Conservation (phyloP, 1,284 basidiomycete species). For the Phellinidium pouzarii region DNA sequence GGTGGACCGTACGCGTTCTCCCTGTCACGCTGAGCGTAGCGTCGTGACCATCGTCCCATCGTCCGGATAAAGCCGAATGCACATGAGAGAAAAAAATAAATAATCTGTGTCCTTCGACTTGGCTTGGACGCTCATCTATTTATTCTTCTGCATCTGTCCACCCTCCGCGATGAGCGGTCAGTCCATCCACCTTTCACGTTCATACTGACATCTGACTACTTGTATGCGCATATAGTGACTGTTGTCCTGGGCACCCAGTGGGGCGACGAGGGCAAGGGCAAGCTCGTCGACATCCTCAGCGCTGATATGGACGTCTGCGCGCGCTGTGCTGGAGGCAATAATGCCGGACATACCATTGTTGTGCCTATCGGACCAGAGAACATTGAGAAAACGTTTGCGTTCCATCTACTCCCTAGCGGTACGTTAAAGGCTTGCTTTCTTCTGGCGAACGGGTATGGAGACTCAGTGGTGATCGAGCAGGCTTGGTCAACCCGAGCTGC, state of each 20-base stretch:
- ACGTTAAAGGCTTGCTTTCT: constrained; percentile 26
- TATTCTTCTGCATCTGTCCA: background rate
- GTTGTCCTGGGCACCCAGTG: constrained; percentile 87
- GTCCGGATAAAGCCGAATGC: background rate
- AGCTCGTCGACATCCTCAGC: constrained; percentile 89
- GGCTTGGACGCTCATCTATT: background rate
- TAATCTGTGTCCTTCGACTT: background rate
- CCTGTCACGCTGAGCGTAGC: too few relatives aligned
- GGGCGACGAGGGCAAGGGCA: constrained; percentile 96
- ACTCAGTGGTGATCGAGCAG: constrained; percentile 33
- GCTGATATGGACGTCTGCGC: constrained; percentile 91
- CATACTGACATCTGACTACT: background rate
- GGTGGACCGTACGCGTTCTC: too few relatives aligned
- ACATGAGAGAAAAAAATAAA: too few relatives aligned
- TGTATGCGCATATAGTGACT: constrained; percentile 39
- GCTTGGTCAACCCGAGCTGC: constrained; percentile 86
- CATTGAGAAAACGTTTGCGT: constrained; percentile 83
- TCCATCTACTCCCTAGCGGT: constrained; percentile 95
- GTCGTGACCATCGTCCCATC: background rate
- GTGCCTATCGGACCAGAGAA: constrained; percentile 66
- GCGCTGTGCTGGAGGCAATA: constrained; percentile 96
- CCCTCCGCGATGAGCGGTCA: constrained; percentile 25
- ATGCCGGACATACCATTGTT: constrained; percentile 98
- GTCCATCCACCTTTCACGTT: constrained; percentile 1
- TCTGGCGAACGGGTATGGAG: background rate